Conservation (phyloP, 768 basidiomycete species). For the Epithele typhae region DNA sequence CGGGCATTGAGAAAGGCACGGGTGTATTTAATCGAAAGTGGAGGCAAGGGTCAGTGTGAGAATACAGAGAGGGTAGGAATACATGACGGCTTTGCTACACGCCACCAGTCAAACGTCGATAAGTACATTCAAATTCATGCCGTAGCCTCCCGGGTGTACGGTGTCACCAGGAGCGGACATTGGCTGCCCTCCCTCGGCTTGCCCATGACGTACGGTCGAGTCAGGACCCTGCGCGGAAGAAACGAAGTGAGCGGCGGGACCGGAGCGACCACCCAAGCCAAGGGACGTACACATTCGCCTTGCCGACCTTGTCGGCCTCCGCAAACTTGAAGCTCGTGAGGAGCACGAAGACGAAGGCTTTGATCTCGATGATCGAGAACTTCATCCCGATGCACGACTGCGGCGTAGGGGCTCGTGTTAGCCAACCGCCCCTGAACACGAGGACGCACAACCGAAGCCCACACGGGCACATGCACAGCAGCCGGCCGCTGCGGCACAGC, state of each 20-base stretch:
- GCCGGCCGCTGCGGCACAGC: background rate
- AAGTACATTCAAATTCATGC: no score
- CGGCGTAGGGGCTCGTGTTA: background rate
- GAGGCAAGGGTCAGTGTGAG: no score
- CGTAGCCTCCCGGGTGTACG: slow-evolving; percentile 6
- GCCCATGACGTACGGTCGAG: slow-evolving; percentile 26
- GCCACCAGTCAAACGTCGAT: no score
- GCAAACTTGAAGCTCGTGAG: slow-evolving; percentile 71
- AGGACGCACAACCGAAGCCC: no score
- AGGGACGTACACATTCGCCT: slow-evolving; percentile 55
- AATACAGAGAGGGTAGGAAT: no score
- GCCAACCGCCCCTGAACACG: no score
- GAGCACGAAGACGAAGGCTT: slow-evolving; percentile 68
- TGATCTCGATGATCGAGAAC: slow-evolving; percentile 82
- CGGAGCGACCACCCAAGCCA: background rate
- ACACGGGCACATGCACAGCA: background rate
- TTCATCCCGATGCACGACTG: slow-evolving; percentile 82
- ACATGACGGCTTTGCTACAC: no score
- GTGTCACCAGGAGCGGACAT: slow-evolving; percentile 25
- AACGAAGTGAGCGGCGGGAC: no score
- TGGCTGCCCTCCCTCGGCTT: slow-evolving; percentile 25
- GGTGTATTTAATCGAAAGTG: no score
- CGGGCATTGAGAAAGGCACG: slow-evolving; percentile 34
- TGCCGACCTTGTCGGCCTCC: slow-evolving; percentile 75
- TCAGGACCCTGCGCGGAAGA: slow-evolving; percentile 15